Evolutionary conservation across 495 filamentous ascomycete species (phyloP), one percentile per base, ranked within the genome.

Genomic region (Hypoxylon trugodes): DNA sequence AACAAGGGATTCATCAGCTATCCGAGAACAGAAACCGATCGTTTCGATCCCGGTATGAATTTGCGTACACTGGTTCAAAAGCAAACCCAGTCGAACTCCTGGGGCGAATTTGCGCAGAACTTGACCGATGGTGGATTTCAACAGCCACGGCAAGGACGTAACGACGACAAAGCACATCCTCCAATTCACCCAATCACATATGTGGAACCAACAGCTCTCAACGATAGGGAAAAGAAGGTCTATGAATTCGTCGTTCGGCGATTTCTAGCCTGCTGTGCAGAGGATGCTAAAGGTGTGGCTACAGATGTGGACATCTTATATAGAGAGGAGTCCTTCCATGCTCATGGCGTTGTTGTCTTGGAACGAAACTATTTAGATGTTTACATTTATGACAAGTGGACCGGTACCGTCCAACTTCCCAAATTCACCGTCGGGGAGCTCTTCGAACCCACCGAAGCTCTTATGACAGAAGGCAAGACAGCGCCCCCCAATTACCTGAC

Each of bases 151-250:
- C 83, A 87, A 62, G 95, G 95, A 12, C 82, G 87, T 41, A 84
- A 97, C 69, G 96, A 98, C 71, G 95, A 98, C 72, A 92, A 96
- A 71, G 95, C 95, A 9, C 95, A 98, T 76, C 95, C 95, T 24
- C 95, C 95, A 1, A 98, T 98, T 47, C 96, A 98, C 71, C 95
- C 95, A 0, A 87, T 98, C 45, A 88, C 87, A 48, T 93, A 89
- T 71, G 92, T 88, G 3, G 77, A 83, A 3, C 84, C 86, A 0
- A 73, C 69, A n/a, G 77, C 79, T 4, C 81, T 97, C 8, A 82
- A 80, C 22, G 79, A 89, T 0, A 77, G 82, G 42, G 91, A 95
- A 50, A 85, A 83, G 41, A 87, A 86, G 41, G 84, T 98, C 8
- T 97, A 98, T 72, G 95, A 98, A 75, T 95, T 98, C 61, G 87